Evolutionary conservation across 257 asterid genomes (phyloP).

Genomic region (Penstemon barbatus): DNA sequence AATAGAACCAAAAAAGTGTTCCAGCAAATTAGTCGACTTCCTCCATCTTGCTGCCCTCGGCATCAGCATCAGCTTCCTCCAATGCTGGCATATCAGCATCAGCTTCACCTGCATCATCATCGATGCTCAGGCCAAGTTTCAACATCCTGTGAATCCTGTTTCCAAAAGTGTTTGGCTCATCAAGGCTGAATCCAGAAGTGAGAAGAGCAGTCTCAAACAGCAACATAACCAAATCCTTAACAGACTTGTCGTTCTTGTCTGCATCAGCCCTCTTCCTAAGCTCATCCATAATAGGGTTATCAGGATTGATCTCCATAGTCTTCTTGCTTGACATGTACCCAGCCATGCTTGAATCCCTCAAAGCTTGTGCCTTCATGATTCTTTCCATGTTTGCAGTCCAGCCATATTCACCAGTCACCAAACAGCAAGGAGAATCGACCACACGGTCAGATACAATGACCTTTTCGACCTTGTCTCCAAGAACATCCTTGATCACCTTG

Average conservation of each 20-base stretch:
- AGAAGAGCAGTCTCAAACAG: conserved; percentile 63
- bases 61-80: conserved; percentile 68
- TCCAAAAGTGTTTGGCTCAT: conserved; percentile 69
- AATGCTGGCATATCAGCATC: conserved; percentile 60
- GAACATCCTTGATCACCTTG: conserved; percentile 61
- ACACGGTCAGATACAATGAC: conserved; percentile 65
- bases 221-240: conserved; percentile 62
- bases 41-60: conserved; percentile 71
- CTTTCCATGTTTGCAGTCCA: conserved; percentile 80
- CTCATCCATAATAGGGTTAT: conserved; percentile 69
- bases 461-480: conserved; percentile 68
- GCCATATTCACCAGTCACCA: conserved; percentile 65
- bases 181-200: conserved; percentile 71
- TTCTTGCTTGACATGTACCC: conserved; percentile 76
- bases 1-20: neutral
- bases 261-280: conserved; percentile 75
- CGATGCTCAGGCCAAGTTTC: conserved; percentile 74
- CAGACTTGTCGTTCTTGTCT: conserved; percentile 69
- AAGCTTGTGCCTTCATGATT: conserved; percentile 67
- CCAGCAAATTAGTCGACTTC: conserved; percentile 47
- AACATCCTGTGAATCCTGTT: conserved; percentile 74
- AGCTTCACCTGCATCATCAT: conserved; percentile 52
- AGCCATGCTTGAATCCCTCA: conserved; percentile 71
- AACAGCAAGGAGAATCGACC: conserved; percentile 67
- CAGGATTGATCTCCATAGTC: conserved; percentile 74